These are phyloP conservation scores for Mycena citricolor DNA, from an alignment of 1,284 basidiomycete genomes.

Conservation along the genomic window DNA sequence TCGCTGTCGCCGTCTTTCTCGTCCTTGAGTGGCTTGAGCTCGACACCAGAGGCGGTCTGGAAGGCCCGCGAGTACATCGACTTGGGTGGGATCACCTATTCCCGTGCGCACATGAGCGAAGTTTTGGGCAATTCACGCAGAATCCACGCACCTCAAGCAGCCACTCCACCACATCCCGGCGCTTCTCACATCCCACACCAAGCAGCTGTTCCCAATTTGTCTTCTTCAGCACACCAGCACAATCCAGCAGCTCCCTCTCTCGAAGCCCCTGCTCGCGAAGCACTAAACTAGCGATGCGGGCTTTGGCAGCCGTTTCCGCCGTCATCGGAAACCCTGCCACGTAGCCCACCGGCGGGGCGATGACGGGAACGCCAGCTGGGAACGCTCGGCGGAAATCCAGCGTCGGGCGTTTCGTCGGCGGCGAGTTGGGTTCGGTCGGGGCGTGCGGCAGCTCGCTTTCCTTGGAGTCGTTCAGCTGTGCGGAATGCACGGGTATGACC, in stretches of 20 bases:
- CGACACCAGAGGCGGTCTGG: constrained; percentile 11
- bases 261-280: constrained; percentile 40
- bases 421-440: constrained; percentile 17
- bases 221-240: constrained; percentile 4
- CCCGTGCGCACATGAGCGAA: background rate
- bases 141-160: constrained; percentile 31
- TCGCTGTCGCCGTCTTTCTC: constrained; percentile 4
- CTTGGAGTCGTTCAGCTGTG: no score
- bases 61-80: constrained; percentile 26
- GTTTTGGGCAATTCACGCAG: constrained; percentile 2
- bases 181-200: constrained; percentile 27
- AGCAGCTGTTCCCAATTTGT: constrained; percentile 30
- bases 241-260: constrained; percentile 27
- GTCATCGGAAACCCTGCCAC: constrained; percentile 36
- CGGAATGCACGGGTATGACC: no score
- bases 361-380: constrained; percentile 41
- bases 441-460: no score
- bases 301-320: constrained; percentile 42
- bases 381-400: no score
- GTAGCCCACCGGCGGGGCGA: constrained; percentile 48
- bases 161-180: constrained; percentile 30
- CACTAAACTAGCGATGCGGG: constrained; percentile 41
- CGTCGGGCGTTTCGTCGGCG: background rate
- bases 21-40: no score
- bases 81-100: constrained; percentile 16